phyloP scores from a whole-genome alignment of 768 basidiomycete species.

The Lentinus tigrinus region DNA sequence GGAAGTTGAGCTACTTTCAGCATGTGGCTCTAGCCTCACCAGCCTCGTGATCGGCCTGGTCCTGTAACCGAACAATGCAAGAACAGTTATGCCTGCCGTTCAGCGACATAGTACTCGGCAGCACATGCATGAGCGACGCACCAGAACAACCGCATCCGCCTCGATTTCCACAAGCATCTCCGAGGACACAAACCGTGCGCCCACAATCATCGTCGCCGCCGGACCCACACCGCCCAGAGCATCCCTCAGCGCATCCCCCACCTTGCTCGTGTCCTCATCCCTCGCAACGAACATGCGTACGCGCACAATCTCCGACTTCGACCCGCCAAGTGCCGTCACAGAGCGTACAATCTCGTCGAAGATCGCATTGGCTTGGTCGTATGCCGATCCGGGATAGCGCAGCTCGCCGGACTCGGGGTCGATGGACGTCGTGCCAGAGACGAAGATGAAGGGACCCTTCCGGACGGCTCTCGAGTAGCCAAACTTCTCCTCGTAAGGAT shows the following conservation, averaged over 20 bases:
- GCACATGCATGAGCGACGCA: no score
- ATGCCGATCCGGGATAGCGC: conserved; percentile 44
- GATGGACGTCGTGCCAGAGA: conserved; percentile 53
- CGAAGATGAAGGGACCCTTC: conserved; percentile 50
- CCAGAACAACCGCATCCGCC: conserved; percentile 43
- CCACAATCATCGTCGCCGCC: conserved; percentile 55
- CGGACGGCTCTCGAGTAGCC: conserved; percentile 54
- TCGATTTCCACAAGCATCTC: conserved; percentile 59
- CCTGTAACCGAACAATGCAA: no score
- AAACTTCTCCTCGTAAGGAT: conserved; percentile 50
- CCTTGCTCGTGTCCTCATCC: conserved; percentile 38
- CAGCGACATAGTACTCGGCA: no score
- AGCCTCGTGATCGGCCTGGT: no score
- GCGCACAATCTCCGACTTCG: conserved; percentile 43
- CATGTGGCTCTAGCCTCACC: no score
- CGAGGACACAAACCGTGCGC: conserved; percentile 41
- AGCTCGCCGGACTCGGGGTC: conserved; percentile 39
- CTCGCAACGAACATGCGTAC: conserved; percentile 49
- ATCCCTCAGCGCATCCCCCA: conserved; percentile 40
- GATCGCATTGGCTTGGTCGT: conserved; percentile 42
- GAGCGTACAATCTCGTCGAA: conserved; percentile 46
- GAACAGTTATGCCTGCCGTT: no score
- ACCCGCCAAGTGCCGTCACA: conserved; percentile 43
- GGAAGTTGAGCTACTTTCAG: no score
- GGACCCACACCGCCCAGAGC: conserved; percentile 41